These are phyloP conservation scores for Celoporthe dispersa DNA, from an alignment of 2,329 filamentous ascomycete genomes.

Conservation along the genomic window DNA sequence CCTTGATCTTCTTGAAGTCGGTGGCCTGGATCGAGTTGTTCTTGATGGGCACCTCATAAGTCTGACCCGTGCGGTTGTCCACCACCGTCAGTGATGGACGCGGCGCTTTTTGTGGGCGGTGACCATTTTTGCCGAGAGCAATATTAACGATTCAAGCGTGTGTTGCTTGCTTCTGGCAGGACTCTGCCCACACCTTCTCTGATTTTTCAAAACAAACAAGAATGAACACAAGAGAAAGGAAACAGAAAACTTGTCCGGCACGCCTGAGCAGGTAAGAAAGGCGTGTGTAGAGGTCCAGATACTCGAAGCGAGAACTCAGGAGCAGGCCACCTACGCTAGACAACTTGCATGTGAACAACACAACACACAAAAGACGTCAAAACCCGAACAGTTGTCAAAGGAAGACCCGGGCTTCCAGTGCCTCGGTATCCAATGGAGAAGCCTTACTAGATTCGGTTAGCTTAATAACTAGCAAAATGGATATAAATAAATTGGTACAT, in stretches of 20 bases:
- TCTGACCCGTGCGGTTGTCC: constrained; percentile 54
- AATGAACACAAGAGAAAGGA: too few species aligned
- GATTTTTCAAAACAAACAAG: too few species aligned
- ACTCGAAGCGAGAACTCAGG: background rate
- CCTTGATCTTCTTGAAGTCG: constrained; percentile 56
- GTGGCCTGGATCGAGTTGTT: constrained; percentile 55
- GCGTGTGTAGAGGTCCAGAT: background rate
- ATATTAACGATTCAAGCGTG: background rate
- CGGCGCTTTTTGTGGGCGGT: constrained; percentile 35
- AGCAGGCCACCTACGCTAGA: background rate
- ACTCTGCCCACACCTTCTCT: background rate
- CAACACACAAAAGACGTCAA: background rate
- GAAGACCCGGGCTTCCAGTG: background rate
- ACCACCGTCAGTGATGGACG: constrained; percentile 46
- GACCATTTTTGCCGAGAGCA: constrained; percentile 33
- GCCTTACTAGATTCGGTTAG: background rate
- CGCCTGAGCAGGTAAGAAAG: background rate
- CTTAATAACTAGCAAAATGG: background rate
- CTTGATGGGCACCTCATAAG: constrained; percentile 53
- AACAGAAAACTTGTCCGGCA: background rate
- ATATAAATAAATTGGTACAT: background rate
- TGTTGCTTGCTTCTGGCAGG: background rate
- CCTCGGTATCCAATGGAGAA: background rate
- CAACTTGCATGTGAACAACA: constrained; percentile 1
- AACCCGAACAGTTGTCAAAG: constrained; percentile 5